phyloP scores from a whole-genome alignment of 495 filamentous ascomycete species.

The Filosporella fistucella region DNA sequence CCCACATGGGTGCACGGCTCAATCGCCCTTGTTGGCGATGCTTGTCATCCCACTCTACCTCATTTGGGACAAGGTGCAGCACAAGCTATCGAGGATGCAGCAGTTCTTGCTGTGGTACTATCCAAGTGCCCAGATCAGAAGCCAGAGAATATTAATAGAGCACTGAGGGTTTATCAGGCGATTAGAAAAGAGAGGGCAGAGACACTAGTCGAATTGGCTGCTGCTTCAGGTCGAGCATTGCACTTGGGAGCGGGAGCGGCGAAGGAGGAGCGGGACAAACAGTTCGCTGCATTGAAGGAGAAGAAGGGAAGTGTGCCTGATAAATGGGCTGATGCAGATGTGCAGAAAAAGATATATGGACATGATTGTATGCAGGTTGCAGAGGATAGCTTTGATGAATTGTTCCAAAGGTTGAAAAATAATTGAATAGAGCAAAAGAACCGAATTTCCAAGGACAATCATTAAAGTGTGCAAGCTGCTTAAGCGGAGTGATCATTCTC shows the following conservation, averaged over 20 bases:
- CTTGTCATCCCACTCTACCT: conserved; percentile 75
- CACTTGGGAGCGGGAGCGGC: conserved; percentile 72
- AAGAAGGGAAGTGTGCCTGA: conserved; percentile 54
- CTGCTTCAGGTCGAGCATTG: conserved; percentile 58
- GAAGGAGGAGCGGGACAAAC: conserved; percentile 69
- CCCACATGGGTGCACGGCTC: conserved; percentile 64
- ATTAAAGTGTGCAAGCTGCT: too few species aligned
- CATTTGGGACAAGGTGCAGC: conserved; percentile 71
- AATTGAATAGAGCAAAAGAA: too few species aligned
- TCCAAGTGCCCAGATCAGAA: conserved; percentile 45
- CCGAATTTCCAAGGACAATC: too few species aligned
- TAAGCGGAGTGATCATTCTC: too few species aligned
- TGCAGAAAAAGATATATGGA: conserved; percentile 74
- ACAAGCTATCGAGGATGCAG: conserved; percentile 80
- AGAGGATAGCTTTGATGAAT: conserved; percentile 13
- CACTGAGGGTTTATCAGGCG: conserved; percentile 66
- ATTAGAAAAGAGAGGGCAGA: conserved; percentile 68
- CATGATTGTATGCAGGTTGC: conserved; percentile 23
- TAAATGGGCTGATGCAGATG: conserved; percentile 70
- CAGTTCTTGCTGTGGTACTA: conserved; percentile 64
- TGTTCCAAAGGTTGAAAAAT: conserved; percentile 10
- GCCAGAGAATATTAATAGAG: conserved; percentile 55
- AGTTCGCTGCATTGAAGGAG: conserved; percentile 60
- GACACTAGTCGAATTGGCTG: conserved; percentile 66
- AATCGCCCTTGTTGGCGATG: conserved; percentile 72